These are phyloP conservation scores for Aspergillus novofumigatus DNA, from an alignment of 2,329 filamentous ascomycete species.

Conservation along the genomic window DNA sequence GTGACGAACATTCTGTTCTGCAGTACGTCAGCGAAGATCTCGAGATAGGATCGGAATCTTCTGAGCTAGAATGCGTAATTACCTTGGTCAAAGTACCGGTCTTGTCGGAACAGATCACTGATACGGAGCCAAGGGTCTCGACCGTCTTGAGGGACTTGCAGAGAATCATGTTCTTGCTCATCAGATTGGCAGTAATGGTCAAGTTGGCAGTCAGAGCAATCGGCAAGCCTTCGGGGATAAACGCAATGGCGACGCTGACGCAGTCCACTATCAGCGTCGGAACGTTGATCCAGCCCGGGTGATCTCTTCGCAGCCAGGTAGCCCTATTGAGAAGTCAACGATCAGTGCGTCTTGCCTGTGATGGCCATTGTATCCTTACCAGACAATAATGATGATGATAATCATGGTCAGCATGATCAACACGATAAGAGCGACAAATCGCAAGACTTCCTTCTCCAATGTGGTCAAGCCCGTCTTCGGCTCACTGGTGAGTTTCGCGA, in stretches of 20 bases:
- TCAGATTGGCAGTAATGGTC: slow-evolving; percentile 71
- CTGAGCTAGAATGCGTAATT: background rate
- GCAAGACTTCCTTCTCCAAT: slow-evolving; percentile 67
- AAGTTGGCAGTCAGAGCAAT: slow-evolving; percentile 67
- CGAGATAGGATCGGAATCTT: background rate
- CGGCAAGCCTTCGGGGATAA: slow-evolving; percentile 70
- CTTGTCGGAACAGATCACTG: slow-evolving; percentile 72
- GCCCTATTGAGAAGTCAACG: slow-evolving; percentile 45
- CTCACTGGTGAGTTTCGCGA: slow-evolving; percentile 67
- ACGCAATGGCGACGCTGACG: slow-evolving; percentile 68
- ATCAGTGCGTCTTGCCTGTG: background rate
- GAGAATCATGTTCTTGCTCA: slow-evolving; percentile 71
- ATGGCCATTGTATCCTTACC: slow-evolving; percentile 39
- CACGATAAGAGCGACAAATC: slow-evolving; percentile 71
- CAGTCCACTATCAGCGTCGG: slow-evolving; percentile 68
- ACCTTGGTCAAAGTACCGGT: slow-evolving; percentile 50
- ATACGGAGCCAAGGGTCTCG: slow-evolving; percentile 69
- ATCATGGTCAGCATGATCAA: slow-evolving; percentile 52
- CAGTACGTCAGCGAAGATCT: background rate
- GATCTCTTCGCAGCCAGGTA: slow-evolving; percentile 61
- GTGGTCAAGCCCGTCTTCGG: slow-evolving; percentile 65
- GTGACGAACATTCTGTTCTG: slow-evolving; percentile 71
- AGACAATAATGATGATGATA: slow-evolving; percentile 60
- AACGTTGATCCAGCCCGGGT: slow-evolving; percentile 70
- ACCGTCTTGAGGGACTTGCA: slow-evolving; percentile 78